Evolutionary conservation across 2,329 filamentous ascomycete species (phyloP).

Genomic region (Leptosphaerulina australis): DNA sequence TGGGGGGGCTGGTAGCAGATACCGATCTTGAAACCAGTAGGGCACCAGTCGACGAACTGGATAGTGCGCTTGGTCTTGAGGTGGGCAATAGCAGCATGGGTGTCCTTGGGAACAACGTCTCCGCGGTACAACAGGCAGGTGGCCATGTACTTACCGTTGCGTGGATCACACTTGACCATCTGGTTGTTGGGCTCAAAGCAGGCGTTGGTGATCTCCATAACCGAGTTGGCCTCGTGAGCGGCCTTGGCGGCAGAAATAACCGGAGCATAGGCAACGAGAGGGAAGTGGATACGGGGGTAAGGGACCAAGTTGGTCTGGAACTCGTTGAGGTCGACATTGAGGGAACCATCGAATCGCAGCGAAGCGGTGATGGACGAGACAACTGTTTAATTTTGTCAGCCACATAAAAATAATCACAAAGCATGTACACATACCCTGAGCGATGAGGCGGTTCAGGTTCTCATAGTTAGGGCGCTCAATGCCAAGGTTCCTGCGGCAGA

Average conservation of each 20-base stretch:
- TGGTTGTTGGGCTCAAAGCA: constrained; percentile 99
- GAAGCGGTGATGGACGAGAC: constrained; percentile 98
- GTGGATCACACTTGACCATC: constrained; percentile 99
- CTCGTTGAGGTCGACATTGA: constrained; percentile 99
- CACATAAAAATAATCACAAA: constrained; percentile 22
- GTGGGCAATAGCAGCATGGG: constrained; percentile 87
- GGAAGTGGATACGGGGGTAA: constrained; percentile 99
- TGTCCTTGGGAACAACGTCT: constrained; percentile 96
- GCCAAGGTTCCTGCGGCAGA: constrained; percentile 96
- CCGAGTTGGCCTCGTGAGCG: constrained; percentile 96
- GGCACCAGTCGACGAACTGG: constrained; percentile 99
- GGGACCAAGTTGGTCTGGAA: constrained; percentile 99
- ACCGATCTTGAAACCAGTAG: constrained; percentile 99
- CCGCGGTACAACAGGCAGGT: constrained; percentile 98
- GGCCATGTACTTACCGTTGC: constrained; percentile 99
- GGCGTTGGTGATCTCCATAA: constrained; percentile 97
- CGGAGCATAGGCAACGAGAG: constrained; percentile 92
- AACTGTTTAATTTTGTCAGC: constrained; percentile 60
- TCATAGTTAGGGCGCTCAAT: constrained; percentile 98
- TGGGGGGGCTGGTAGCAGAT: constrained; percentile 99
- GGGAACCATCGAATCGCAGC: constrained; percentile 96
- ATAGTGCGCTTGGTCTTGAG: constrained; percentile 99
- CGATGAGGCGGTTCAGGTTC: constrained; percentile 98
- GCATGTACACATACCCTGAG: constrained; percentile 71
- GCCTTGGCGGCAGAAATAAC: constrained; percentile 95